Percentiles rank a stretch among this genome's conserved stretches.
Evolutionary conservation across 768 basidiomycete species (phyloP).

Genomic region (Pholiota conissans): DNA sequence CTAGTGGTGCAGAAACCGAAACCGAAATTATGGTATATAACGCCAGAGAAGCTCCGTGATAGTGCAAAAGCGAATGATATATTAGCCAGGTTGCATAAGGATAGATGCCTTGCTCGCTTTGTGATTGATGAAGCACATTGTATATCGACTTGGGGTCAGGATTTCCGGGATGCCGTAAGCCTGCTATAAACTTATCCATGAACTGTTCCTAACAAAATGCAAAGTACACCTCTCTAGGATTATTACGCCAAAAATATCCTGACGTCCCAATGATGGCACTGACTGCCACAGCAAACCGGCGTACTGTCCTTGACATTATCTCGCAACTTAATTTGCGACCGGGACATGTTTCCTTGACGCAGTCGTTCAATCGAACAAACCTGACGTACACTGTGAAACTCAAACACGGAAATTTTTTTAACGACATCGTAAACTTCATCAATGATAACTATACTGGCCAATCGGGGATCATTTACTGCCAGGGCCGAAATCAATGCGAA

Average conservation of each 20-base stretch:
- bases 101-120: conserved; percentile 74
- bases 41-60: conserved; percentile 84
- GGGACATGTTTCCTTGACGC: conserved; percentile 58
- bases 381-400: conserved; percentile 68
- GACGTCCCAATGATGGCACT: conserved; percentile 91
- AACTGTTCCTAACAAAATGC: too few relatives aligned
- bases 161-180: conserved; percentile 83
- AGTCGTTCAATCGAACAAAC: conserved; percentile 95
- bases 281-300: conserved; percentile 89
- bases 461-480: conserved; percentile 86
- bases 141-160: conserved; percentile 92
- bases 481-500: conserved; percentile 74
- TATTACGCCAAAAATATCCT: conserved; percentile 74
- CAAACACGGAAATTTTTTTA: conserved; percentile 41
- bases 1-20: conserved; percentile 45
- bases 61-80: conserved; percentile 56
- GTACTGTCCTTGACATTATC: conserved; percentile 79
- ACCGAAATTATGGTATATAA: conserved; percentile 80
- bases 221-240: conserved; percentile 69
- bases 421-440: conserved; percentile 74
- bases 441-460: conserved; percentile 50
- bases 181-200: too few relatives aligned
- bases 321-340: conserved; percentile 57
- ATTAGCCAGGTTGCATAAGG: conserved; percentile 56
- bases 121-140: conserved; percentile 98